Evolutionary conservation across 2,329 filamentous ascomycete genomes (phyloP), one percentile per base, ranked within the genome.

Genomic region (Phyllosticta citribraziliensis): DNA sequence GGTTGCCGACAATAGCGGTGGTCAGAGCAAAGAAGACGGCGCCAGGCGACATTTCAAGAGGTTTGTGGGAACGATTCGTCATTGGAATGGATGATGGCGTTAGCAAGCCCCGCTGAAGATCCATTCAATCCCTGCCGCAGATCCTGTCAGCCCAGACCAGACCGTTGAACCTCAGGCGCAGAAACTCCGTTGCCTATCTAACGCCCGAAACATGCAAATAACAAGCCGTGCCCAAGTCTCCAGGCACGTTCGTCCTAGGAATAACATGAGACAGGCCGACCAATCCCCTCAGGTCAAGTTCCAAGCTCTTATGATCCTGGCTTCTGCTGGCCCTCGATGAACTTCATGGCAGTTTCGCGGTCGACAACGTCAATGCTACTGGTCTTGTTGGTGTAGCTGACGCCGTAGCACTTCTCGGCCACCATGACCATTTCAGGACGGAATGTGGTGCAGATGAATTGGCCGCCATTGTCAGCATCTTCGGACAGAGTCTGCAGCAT

Each of bases 381-480:
- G 66, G 92, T 95, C 82, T 97, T 97, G 75, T 92, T 93, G 66
- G 81, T 67, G 75, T 93, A 97, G 57, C 89, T 91, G 57, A 99
- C 94, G 64, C 94, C 94, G 74, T 99, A 99, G 76, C 93, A 97
- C 78, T 96, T 96, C 78, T 97, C 92, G 2, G 94, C 94, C 20
- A 97, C 91, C 64, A 88, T 84, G 65, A 99, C 83, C 82, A 99
- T 97, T 77, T 99, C 94, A 1, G 94, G 94, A 62, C 94, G 83
- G 84, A 99, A 99, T 2, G 94, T 99, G 3, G 94, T 99, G 81
- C 94, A 97, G 74, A 99, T 99, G 72, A 99, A 99, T 74, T 99
- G 87, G 0, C 86, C 86, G 40, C 79, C 78, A 65, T 78, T 78
- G 55, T 76, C 74, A 33, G 68, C 73, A 53, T 55, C 57, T 30